Evolutionary conservation across 352 stramenopile species (phyloP).

Genomic region (Poterioochromonas sp.): DNA sequence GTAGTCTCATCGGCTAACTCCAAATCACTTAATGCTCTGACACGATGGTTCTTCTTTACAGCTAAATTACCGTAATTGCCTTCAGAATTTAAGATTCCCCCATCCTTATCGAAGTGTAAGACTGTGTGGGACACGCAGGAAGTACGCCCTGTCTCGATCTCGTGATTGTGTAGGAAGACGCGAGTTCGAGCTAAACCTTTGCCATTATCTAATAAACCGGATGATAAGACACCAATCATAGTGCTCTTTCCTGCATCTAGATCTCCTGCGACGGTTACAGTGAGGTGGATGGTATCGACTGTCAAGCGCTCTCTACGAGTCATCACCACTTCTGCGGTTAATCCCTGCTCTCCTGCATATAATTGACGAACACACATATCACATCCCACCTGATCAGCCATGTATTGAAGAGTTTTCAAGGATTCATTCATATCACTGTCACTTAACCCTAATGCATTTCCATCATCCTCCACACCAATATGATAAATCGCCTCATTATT

Average conservation of each 20-base stretch:
- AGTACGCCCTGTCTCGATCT: slow-evolving; percentile 29
- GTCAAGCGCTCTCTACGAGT: neutral
- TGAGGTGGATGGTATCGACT: neutral
- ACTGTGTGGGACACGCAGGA: neutral
- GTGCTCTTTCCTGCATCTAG: slow-evolving; percentile 30
- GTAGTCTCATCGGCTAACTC: neutral
- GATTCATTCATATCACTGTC: slow-evolving; percentile 25
- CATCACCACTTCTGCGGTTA: slow-evolving; percentile 19
- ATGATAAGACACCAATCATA: slow-evolving; percentile 31
- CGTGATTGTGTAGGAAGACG: slow-evolving; percentile 30
- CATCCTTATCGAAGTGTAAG: slow-evolving; percentile 15
- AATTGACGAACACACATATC: neutral
- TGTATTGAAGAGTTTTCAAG: neutral
- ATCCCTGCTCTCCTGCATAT: neutral
- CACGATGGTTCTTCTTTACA: neutral
- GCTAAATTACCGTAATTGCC: neutral
- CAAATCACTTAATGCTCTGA: slow-evolving; percentile 7
- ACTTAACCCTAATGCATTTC: slow-evolving; percentile 1
- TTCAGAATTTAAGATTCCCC: neutral
- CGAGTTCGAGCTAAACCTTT: slow-evolving; percentile 19
- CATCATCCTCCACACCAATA: slow-evolving; percentile 32
- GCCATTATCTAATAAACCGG: slow-evolving; percentile 28
- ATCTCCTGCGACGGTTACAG: slow-evolving; percentile 23
- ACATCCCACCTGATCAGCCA: slow-evolving; percentile 8
- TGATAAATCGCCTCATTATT: slow-evolving; percentile 31